These are phyloP conservation scores for Neltuma alba DNA, from an alignment of 306 rosid species.

Conservation along the genomic window DNA sequence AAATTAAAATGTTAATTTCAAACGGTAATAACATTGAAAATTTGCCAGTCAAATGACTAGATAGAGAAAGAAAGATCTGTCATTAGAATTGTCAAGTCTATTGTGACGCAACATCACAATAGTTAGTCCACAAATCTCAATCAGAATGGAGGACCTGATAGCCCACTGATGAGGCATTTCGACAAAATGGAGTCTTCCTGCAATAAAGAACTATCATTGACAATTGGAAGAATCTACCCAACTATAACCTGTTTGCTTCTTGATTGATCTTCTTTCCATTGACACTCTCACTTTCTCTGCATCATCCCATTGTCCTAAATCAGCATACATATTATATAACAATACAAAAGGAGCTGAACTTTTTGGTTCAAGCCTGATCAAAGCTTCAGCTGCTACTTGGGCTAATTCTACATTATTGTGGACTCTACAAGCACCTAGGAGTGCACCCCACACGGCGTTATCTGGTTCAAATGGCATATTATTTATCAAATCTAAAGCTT, in stretches of 20 bases:
- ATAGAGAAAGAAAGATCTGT: background rate
- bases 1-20: background rate
- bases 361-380: slow-evolving; percentile 53
- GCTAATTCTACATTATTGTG: slow-evolving; percentile 52
- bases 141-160: slow-evolving; percentile 10
- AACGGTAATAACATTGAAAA: background rate
- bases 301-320: slow-evolving; percentile 54
- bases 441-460: slow-evolving; percentile 58
- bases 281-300: slow-evolving; percentile 48
- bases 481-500: slow-evolving; percentile 47
- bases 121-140: background rate
- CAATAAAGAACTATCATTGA: slow-evolving; percentile 6
- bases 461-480: slow-evolving; percentile 53
- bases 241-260: slow-evolving; percentile 53
- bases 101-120: background rate
- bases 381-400: slow-evolving; percentile 48
- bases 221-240: slow-evolving; percentile 48
- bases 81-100: background rate
- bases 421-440: slow-evolving; percentile 54
- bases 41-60: background rate
- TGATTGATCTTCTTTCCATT: slow-evolving; percentile 48
- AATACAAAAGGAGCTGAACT: slow-evolving; percentile 60
- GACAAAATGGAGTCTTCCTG: slow-evolving; percentile 15
- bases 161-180: slow-evolving; percentile 13
- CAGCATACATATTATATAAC: slow-evolving; percentile 54